A percentile compares a stretch with the other conserved stretches of the same genome.
Conservation (phyloP, 2,329 filamentous ascomycete species). For the Talaromyces sp. region DNA sequence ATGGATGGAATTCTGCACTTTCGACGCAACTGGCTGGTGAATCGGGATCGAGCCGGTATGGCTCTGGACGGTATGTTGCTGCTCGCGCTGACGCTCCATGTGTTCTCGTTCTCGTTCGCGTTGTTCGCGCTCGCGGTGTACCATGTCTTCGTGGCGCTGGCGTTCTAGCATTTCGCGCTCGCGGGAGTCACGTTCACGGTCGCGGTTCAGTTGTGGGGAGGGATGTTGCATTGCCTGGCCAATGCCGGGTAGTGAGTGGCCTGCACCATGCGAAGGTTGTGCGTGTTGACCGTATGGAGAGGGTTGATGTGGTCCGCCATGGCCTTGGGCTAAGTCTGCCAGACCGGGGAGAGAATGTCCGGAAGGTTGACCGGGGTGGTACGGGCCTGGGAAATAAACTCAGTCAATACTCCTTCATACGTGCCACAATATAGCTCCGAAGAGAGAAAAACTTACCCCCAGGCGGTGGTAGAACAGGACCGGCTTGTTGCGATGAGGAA, state of each 20-base stretch:
- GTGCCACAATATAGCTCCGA: neutral
- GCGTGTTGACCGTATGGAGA: conserved; percentile 43
- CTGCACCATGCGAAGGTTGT: conserved; percentile 33
- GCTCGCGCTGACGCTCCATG: conserved; percentile 52
- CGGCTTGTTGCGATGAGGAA: conserved; percentile 35
- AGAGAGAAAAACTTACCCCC: conserved; percentile 32
- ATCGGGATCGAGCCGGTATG: conserved; percentile 84
- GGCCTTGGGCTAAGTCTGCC: conserved; percentile 46
- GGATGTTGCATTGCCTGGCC: conserved; percentile 43
- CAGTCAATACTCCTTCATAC: too few relatives aligned
- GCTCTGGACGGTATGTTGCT: conserved; percentile 74
- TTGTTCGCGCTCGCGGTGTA: conserved; percentile 55
- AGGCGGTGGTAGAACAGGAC: conserved; percentile 40
- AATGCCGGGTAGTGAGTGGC: conserved; percentile 41
- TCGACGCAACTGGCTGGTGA: conserved; percentile 87
- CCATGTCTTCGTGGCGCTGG: conserved; percentile 55
- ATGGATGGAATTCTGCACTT: conserved; percentile 77
- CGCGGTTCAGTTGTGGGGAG: conserved; percentile 42
- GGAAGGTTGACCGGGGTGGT: conserved; percentile 42
- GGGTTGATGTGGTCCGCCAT: conserved; percentile 40
- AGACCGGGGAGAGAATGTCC: conserved; percentile 46
- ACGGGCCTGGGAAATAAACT: conserved; percentile 33
- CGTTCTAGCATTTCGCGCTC: conserved; percentile 52
- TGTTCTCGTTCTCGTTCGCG: conserved; percentile 52
- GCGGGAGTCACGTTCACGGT: conserved; percentile 51